phyloP scores from a whole-genome alignment of 352 stramenopile genomes.

The Phytopythium vexans region DNA sequence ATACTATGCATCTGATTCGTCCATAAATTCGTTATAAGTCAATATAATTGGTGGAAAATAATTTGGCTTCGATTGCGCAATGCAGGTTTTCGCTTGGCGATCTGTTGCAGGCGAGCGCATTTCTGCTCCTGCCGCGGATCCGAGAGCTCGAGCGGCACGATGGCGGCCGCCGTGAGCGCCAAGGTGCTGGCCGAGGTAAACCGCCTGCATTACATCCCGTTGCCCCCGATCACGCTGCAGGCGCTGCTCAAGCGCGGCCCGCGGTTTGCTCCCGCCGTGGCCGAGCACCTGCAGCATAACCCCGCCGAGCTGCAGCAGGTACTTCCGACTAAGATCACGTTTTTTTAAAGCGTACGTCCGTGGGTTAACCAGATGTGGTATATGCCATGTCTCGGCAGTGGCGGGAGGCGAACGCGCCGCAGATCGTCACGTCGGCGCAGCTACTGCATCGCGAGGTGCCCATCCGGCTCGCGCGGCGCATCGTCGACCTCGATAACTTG shows the following conservation, averaged over 20 bases:
- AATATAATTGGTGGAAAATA: no score
- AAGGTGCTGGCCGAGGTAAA: conserved; percentile 82
- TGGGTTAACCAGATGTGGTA: neutral
- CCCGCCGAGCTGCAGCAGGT: conserved; percentile 38
- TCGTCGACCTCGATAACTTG: conserved; percentile 83
- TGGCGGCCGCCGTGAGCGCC: conserved; percentile 35
- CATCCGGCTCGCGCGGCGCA: conserved; percentile 74
- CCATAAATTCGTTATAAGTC: no score
- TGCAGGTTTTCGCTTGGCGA: no score
- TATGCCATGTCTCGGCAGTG: conserved; percentile 17
- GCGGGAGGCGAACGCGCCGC: conserved; percentile 60
- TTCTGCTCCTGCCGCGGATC: no score
- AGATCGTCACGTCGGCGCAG: conserved; percentile 78
- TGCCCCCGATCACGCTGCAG: conserved; percentile 79
- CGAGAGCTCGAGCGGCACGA: conserved; percentile 2
- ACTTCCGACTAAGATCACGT: no score
- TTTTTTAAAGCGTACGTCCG: neutral
- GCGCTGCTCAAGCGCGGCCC: conserved; percentile 69
- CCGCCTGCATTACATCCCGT: conserved; percentile 75
- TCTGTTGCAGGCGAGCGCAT: no score
- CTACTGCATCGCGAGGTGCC: conserved; percentile 75
- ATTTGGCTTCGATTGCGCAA: no score
- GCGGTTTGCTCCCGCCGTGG: conserved; percentile 36
- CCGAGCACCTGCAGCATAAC: conserved; percentile 48
- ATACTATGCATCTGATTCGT: no score